These are phyloP conservation scores for Daphne laureola DNA, from an alignment of 441 rosid genomes.

Conservation along the genomic window DNA sequence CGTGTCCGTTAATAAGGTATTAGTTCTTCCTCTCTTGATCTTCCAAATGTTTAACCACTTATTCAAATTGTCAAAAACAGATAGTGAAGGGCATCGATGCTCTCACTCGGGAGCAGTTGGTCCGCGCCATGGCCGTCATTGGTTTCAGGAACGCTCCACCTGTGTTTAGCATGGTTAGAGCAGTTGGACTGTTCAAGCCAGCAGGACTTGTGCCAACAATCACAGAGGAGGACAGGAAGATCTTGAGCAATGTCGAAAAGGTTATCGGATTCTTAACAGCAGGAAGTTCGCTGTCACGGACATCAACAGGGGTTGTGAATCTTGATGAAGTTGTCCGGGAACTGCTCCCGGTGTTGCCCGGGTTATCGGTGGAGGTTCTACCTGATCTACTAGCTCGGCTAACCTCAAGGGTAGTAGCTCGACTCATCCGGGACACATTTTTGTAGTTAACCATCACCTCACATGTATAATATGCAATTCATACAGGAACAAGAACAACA, in stretches of 20 bases:
- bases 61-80: constrained; percentile 32
- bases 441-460: constrained; percentile 15
- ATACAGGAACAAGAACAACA: too few species aligned
- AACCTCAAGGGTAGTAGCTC: constrained; percentile 75
- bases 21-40: neutral
- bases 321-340: constrained; percentile 48
- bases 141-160: constrained; percentile 64
- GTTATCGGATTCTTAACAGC: constrained; percentile 69
- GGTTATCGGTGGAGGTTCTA: constrained; percentile 65
- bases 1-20: too few species aligned
- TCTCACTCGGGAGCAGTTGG: constrained; percentile 81
- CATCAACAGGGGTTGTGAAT: constrained; percentile 58
- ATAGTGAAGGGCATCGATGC: constrained; percentile 96
- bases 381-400: constrained; percentile 76
- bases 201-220: constrained; percentile 71
- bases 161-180: constrained; percentile 74
- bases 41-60: constrained; percentile 10
- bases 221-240: constrained; percentile 73
- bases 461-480: neutral
- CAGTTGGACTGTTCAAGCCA: constrained; percentile 66
- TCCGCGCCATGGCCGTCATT: constrained; percentile 57
- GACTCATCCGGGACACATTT: constrained; percentile 67
- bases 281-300: constrained; percentile 50
- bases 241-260: constrained; percentile 73
- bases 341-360: constrained; percentile 79